Evolutionary conservation across 225 moss, liverwort and hornwort species (phyloP).

Genomic region (Straminergon stramineum): DNA sequence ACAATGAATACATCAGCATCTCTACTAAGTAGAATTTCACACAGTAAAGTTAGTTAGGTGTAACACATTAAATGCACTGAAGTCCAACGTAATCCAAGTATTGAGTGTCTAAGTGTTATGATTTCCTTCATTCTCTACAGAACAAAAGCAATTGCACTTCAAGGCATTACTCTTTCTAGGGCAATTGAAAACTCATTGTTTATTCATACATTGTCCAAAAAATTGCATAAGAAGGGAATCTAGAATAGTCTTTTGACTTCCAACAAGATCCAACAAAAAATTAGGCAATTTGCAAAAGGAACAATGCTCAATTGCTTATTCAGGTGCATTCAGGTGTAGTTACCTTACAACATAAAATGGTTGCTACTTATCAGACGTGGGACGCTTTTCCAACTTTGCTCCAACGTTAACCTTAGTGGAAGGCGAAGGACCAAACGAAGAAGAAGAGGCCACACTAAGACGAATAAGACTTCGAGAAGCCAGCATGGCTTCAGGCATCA

Average conservation of each 20-base stretch:
- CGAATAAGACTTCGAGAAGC: slow-evolving; percentile 86
- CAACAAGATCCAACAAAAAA: not conserved
- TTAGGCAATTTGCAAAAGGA: not conserved
- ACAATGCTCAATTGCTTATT: not conserved
- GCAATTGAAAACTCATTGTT: not conserved
- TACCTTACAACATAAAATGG: not conserved
- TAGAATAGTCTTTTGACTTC: not conserved
- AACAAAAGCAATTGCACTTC: not conserved
- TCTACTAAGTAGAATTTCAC: not conserved
- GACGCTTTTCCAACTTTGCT: slow-evolving; percentile 9
- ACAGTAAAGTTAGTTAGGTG: not conserved
- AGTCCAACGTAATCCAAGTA: not conserved
- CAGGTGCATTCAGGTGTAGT: not conserved
- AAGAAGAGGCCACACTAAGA: slow-evolving; percentile 21
- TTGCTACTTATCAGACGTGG: not conserved
- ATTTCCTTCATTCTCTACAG: not conserved
- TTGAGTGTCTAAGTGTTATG: not conserved
- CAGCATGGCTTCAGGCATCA: slow-evolving; percentile 79
- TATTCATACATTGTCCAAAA: not conserved
- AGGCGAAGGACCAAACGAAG: not conserved
- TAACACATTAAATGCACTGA: not conserved
- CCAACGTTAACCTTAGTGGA: not conserved
- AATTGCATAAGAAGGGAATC: not conserved
- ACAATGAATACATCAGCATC: not conserved
- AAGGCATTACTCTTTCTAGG: not conserved